Conservation (phyloP, 106 monocot species). For the Acorus gramineus region DNA sequence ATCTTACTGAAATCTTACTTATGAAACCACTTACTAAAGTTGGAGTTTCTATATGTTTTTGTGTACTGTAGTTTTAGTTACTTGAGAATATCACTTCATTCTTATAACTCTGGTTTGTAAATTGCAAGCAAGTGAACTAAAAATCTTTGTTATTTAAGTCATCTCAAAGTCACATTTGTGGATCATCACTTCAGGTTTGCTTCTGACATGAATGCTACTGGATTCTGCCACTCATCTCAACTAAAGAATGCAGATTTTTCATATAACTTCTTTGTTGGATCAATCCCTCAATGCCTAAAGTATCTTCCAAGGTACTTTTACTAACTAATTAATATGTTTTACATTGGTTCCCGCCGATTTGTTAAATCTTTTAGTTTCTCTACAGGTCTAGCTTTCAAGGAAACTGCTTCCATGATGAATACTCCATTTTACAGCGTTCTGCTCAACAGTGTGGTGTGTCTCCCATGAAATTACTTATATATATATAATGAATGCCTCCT, state of each 20-base stretch:
- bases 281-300: constrained; percentile 58
- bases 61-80: too few species aligned
- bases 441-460: constrained; percentile 47
- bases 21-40: too few species aligned
- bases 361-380: neutral
- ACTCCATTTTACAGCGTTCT: constrained; percentile 33
- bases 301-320: constrained; percentile 47
- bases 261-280: constrained; percentile 69
- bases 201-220: constrained; percentile 13
- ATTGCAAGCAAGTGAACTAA: too few species aligned
- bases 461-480: neutral
- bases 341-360: constrained; percentile 8
- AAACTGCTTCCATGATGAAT: constrained; percentile 56
- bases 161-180: neutral
- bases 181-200: constrained; percentile 20
- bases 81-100: neutral
- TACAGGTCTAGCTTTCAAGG: constrained; percentile 65
- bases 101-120: neutral
- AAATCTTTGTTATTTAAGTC: too few species aligned
- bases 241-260: constrained; percentile 67
- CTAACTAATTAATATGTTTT: neutral
- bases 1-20: too few species aligned
- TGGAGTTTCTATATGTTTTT: too few species aligned
- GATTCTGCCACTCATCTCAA: constrained; percentile 39
- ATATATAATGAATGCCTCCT: too few species aligned